phyloP scores from a whole-genome alignment of 129 eudicot genomes.

The Flaveria robusta region DNA sequence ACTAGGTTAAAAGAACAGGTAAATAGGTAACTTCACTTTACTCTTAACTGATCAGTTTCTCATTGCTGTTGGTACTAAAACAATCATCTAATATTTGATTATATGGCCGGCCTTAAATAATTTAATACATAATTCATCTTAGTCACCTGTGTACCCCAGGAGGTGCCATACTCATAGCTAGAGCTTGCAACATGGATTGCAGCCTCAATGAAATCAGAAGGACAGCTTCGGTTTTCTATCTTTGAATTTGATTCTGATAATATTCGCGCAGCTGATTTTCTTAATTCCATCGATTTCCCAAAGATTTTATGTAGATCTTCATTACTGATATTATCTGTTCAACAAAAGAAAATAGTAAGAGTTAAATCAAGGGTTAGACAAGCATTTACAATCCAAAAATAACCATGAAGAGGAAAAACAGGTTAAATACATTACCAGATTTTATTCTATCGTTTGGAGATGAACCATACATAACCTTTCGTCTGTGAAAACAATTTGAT shows the following conservation, averaged over 20 bases:
- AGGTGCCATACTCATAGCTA: conserved; percentile 56
- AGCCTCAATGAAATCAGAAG: conserved; percentile 36
- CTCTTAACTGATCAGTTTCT: too few species aligned
- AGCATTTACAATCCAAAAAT: neutral
- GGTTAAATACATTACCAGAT: conserved; percentile 20
- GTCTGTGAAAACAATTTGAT: conserved; percentile 58
- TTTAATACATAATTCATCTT: neutral
- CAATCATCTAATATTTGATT: too few species aligned
- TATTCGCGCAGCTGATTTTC: conserved; percentile 32
- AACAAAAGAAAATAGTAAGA: neutral
- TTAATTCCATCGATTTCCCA: conserved; percentile 46
- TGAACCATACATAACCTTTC: conserved; percentile 59
- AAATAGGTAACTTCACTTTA: too few species aligned
- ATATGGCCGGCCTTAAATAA: too few species aligned
- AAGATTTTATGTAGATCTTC: conserved; percentile 41
- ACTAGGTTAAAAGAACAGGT: too few species aligned
- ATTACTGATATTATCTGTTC: conserved; percentile 24
- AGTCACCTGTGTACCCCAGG: conserved; percentile 58
- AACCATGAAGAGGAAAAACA: neutral
- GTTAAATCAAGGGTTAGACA: neutral
- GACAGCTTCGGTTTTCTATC: conserved; percentile 1
- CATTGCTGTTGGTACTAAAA: too few species aligned
- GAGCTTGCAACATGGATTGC: conserved; percentile 49
- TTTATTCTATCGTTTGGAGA: conserved; percentile 39
- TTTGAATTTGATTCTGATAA: conserved; percentile 30